A percentile compares a stretch with the other conserved stretches of the same genome.
phyloP scores from a whole-genome alignment of 805 yeast genomes.

The Clavispora phyllophila region DNA sequence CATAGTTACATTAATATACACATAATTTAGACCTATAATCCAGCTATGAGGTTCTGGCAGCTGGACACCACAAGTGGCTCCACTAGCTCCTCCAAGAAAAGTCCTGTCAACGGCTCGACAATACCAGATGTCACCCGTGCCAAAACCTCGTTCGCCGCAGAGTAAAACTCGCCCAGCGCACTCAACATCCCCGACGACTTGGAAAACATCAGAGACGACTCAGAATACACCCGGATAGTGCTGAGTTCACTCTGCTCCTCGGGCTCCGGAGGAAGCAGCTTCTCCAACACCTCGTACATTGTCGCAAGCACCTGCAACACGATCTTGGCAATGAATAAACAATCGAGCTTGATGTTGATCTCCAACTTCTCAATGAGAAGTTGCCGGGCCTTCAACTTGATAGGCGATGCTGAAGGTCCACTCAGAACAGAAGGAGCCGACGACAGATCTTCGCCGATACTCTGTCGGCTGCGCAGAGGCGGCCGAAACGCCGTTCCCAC shows the following conservation, averaged over 20 bases:
- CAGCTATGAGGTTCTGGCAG: constrained; percentile 24
- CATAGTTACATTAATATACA: constrained; percentile 8
- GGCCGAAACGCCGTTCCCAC: constrained; percentile 19
- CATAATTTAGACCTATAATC: neutral
- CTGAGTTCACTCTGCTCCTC: constrained; percentile 2
- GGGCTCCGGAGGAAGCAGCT: constrained; percentile 12
- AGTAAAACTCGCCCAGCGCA: constrained; percentile 17
- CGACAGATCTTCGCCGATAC: neutral
- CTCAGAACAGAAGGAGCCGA: neutral
- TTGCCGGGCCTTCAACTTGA: constrained; percentile 35
- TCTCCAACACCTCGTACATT: constrained; percentile 24
- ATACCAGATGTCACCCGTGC: constrained; percentile 30
- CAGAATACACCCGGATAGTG: constrained; percentile 14
- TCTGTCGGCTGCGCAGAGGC: constrained; percentile 1
- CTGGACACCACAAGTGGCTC: constrained; percentile 24
- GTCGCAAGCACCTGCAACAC: constrained; percentile 25
- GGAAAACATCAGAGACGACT: constrained; percentile 33
- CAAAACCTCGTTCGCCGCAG: constrained; percentile 21
- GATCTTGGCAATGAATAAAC: constrained; percentile 33
- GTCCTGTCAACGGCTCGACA: constrained; percentile 32
- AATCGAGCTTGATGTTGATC: constrained; percentile 37
- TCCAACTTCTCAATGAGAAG: constrained; percentile 40
- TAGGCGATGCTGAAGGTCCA: constrained; percentile 27
- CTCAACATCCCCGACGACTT: constrained; percentile 20
- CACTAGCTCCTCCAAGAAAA: constrained; percentile 28